Evolutionary conservation across 2,329 filamentous ascomycete species (phyloP), one percentile per base, ranked within the genome.

Genomic region (Graphilbum sp.): DNA sequence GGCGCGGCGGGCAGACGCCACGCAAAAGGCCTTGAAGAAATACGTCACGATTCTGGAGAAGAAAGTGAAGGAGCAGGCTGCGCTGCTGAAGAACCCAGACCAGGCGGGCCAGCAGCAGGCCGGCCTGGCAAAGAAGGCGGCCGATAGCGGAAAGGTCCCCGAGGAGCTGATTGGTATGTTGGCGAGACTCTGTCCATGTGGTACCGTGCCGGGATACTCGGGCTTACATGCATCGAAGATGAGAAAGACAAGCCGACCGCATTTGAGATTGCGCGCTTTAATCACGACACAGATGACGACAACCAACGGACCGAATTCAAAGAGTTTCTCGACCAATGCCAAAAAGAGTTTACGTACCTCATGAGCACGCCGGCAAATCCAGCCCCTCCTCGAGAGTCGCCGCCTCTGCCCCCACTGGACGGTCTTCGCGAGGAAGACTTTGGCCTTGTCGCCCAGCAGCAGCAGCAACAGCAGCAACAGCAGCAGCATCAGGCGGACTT

Each of bases 41-140:
- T 92, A 95, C 53, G 81, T 96, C 42, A 69, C 76, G 39, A 84
- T 96, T 60, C 69, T 96, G 45, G 87, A 96, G 61, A 75, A 77
- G 50, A 90, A 88, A 45, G 66, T 95, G 51, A 86, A 81, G 58
- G 80, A 84, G 45, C 84, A 94, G 61, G 70, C 82, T 18, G 69
- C 72, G 38, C 79, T 86, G 60, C 66, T 73, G 43, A 81, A 77
- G 46, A 49, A 54, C 46, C 65, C 55, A 45, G 66, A 69, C 43
- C 66, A 68, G 43, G 46, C 54, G 15, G 66, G 72, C 38, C 61
- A 67, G 36, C 61, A 13, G 15, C 27, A n/a, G n/a, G n/a, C 27
- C 5, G 27, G 13, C 27, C 27, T 63, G 8, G 56, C 67, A 15
- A 58, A 70, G 51, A 64, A n/a, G 13, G 6, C 15, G 27, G 8